A percentile compares a stretch with the other conserved stretches of the same genome.
Evolutionary conservation across 2,329 filamentous ascomycete genomes (phyloP).

Genomic region (Claviceps capensis): DNA sequence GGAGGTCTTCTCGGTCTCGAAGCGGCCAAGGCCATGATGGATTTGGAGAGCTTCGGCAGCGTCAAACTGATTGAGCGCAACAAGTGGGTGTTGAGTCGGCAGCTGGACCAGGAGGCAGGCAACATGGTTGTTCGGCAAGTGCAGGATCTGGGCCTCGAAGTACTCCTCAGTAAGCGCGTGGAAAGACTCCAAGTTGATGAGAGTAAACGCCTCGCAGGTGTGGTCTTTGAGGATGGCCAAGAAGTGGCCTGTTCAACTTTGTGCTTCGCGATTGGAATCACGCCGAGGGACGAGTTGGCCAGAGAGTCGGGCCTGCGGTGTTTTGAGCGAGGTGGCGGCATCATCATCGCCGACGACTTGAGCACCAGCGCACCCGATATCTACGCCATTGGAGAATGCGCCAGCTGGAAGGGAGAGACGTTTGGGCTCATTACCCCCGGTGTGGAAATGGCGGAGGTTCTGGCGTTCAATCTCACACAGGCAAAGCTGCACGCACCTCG

Average conservation of each 20-base stretch:
- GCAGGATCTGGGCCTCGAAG: slow-evolving; percentile 61
- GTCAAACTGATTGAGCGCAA: slow-evolving; percentile 75
- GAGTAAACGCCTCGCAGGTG: slow-evolving; percentile 54
- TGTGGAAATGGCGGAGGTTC: slow-evolving; percentile 83
- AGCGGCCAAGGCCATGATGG: slow-evolving; percentile 85
- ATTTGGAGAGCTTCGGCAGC: slow-evolving; percentile 58
- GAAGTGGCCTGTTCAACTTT: slow-evolving; percentile 64
- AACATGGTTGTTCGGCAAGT: slow-evolving; percentile 74
- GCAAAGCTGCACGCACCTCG: slow-evolving; percentile 57
- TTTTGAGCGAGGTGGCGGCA: slow-evolving; percentile 60
- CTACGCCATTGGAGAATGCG: slow-evolving; percentile 84
- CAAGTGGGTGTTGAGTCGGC: slow-evolving; percentile 67
- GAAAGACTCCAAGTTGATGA: slow-evolving; percentile 55
- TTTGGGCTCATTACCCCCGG: slow-evolving; percentile 84
- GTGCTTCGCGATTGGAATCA: slow-evolving; percentile 83
- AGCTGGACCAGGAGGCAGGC: slow-evolving; percentile 72
- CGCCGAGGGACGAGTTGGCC: slow-evolving; percentile 66
- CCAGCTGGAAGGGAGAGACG: slow-evolving; percentile 75
- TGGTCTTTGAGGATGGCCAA: slow-evolving; percentile 71
- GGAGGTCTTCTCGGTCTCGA: slow-evolving; percentile 77
- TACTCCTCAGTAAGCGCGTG: slow-evolving; percentile 65
- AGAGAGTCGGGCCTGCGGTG: slow-evolving; percentile 55
- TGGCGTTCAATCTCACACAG: slow-evolving; percentile 82
- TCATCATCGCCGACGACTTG: slow-evolving; percentile 54
- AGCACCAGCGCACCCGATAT: slow-evolving; percentile 58